A percentile compares a stretch with the other conserved stretches of the same genome.
These are phyloP conservation scores for Nemophila menziesii DNA, from an alignment of 257 asterid genomes.

Conservation along the genomic window DNA sequence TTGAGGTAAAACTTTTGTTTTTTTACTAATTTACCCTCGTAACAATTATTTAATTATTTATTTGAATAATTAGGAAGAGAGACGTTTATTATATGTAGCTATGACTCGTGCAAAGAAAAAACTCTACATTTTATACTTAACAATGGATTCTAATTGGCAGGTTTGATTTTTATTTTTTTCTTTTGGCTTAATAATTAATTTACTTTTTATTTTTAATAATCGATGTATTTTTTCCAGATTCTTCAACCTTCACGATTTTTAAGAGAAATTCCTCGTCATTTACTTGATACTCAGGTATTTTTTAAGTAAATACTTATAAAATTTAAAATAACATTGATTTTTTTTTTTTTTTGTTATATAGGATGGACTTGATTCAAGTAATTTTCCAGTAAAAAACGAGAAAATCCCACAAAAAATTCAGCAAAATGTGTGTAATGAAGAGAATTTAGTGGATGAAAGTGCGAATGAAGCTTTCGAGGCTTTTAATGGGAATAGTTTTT, in stretches of 20 bases:
- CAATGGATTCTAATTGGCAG: conserved; percentile 94
- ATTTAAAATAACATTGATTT: no score
- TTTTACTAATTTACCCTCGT: conserved; percentile 1
- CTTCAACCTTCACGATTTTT: conserved; percentile 93
- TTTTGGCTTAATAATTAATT: conserved; percentile 6
- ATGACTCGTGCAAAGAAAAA: conserved; percentile 92
- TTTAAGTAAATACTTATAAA: not conserved
- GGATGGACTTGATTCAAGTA: conserved; percentile 37
- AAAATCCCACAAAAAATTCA: conserved; percentile 28
- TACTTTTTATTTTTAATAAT: conserved; percentile 8
- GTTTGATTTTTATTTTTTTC: conserved; percentile 21
- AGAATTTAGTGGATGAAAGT: conserved; percentile 19
- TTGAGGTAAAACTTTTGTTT: conserved; percentile 76
- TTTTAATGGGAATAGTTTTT: conserved; percentile 35
- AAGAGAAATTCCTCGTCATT: conserved; percentile 79
- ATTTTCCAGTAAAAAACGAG: conserved; percentile 20
- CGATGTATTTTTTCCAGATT: conserved; percentile 42
- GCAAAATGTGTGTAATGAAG: conserved; percentile 21
- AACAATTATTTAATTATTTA: conserved; percentile 7
- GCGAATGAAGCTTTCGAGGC: conserved; percentile 33
- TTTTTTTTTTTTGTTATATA: conserved; percentile 15
- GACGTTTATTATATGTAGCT: conserved; percentile 85
- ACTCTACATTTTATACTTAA: conserved; percentile 59
- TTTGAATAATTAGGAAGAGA: conserved; percentile 62
- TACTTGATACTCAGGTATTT: conserved; percentile 55